Conservation (phyloP, 129 eudicot genomes). For the Escallonia rubra region DNA sequence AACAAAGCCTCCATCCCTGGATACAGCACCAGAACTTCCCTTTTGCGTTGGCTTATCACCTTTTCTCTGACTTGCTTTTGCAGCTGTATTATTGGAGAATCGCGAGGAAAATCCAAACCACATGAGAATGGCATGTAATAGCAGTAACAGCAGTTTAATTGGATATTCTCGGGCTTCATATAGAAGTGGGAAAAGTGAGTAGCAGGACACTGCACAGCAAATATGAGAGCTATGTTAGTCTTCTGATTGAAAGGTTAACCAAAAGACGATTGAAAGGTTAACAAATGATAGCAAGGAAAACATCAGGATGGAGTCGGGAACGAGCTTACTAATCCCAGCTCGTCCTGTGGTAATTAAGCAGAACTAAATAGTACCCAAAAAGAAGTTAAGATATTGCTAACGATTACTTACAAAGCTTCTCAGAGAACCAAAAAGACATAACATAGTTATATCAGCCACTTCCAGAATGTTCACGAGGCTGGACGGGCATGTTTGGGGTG, state of each 20-base stretch:
- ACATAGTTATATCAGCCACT: too few relatives aligned
- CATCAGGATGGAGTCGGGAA: too few relatives aligned
- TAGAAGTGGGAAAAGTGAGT: constrained; percentile 92
- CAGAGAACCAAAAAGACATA: not conserved
- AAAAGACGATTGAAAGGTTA: not conserved
- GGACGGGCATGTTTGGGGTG: too few relatives aligned
- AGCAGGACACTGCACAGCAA: constrained; percentile 65
- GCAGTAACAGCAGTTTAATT: constrained; percentile 58
- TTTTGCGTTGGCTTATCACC: constrained; percentile 5
- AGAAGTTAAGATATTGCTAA: too few relatives aligned
- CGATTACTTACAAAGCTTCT: too few relatives aligned
- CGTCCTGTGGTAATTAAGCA: too few relatives aligned
- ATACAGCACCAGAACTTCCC: constrained; percentile 5
- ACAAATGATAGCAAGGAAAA: too few relatives aligned
- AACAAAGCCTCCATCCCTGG: constrained; percentile 16
- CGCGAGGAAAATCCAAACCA: constrained; percentile 66
- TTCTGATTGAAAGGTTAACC: not conserved
- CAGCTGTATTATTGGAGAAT: constrained; percentile 17
- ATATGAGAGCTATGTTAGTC: not conserved
- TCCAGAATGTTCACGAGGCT: too few relatives aligned
- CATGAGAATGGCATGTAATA: constrained; percentile 46
- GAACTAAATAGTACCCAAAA: too few relatives aligned
- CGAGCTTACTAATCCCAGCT: too few relatives aligned
- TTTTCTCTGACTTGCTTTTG: constrained; percentile 15
- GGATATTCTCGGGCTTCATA: constrained; percentile 90